Percentiles rank a stretch among this genome's conserved stretches.
Conservation (phyloP, 2,329 filamentous ascomycete genomes). For the Lecanoromycetidae sp. region DNA sequence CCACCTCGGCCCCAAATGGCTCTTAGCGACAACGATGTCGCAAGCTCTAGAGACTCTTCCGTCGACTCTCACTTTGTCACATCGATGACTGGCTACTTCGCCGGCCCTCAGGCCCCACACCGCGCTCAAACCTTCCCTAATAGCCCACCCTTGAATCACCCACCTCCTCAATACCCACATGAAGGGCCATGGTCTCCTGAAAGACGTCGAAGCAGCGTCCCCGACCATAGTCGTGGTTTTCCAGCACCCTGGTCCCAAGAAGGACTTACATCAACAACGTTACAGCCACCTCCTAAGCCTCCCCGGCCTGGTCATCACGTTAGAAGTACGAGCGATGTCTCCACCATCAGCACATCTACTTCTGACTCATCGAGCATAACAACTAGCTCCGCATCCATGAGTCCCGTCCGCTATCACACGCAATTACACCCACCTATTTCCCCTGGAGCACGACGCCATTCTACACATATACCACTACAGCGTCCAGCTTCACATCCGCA, state of each 20-base stretch:
- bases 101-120: neutral
- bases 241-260: constrained; percentile 3
- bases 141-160: neutral
- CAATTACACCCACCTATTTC: neutral
- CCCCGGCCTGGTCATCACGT: neutral
- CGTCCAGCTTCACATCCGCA: constrained; percentile 1
- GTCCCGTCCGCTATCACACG: constrained; percentile 10
- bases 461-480: constrained; percentile 1
- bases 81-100: constrained; percentile 10
- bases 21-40: constrained; percentile 12
- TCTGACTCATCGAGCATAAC: constrained; percentile 12
- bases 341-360: constrained; percentile 9
- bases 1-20: constrained; percentile 7
- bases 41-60: constrained; percentile 9
- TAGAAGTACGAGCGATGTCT: constrained; percentile 12
- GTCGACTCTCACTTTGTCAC: constrained; percentile 12
- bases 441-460: constrained; percentile 8
- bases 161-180: neutral
- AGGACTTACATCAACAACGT: neutral
- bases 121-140: neutral
- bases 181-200: constrained; percentile 9
- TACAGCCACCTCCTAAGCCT: neutral
- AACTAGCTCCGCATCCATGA: constrained; percentile 11
- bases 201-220: constrained; percentile 10
- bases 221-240: neutral